These are phyloP conservation scores for Komagataella populi DNA, from an alignment of 805 yeast genomes.

Conservation along the genomic window DNA sequence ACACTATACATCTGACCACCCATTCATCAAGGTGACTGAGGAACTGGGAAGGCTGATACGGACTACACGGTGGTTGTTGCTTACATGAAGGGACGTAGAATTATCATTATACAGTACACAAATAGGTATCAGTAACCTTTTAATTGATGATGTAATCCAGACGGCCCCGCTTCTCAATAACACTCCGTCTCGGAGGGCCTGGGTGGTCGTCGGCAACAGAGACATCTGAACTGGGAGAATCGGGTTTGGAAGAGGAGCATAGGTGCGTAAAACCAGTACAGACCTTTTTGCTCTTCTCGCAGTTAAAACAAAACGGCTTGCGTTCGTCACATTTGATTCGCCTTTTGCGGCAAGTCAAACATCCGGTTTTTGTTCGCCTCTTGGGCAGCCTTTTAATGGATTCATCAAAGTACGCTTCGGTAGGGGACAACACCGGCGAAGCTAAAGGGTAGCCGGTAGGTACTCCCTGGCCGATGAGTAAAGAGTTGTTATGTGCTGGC, in stretches of 20 bases:
- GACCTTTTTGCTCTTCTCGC: conserved; percentile 48
- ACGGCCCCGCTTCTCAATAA: neutral
- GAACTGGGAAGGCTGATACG: neutral
- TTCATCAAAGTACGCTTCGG: neutral
- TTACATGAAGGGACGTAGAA: neutral
- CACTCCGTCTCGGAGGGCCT: neutral
- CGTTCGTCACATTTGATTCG: conserved; percentile 68
- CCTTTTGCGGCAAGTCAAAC: conserved; percentile 59
- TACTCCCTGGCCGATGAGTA: neutral
- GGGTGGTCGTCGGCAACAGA: neutral
- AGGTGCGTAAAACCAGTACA: conserved; percentile 37
- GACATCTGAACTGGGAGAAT: neutral
- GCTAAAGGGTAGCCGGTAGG: neutral
- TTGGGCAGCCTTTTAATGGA: conserved; percentile 31
- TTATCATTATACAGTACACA: neutral
- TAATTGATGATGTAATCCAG: neutral
- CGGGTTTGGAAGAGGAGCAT: neutral
- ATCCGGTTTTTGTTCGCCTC: conserved; percentile 61
- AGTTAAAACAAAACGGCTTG: conserved; percentile 55
- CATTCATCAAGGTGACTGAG: neutral
- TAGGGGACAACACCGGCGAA: neutral
- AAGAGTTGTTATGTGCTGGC: neutral
- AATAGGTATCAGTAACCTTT: neutral
- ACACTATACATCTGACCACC: neutral
- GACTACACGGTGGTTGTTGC: neutral